Evolutionary conservation across 176 grass and related monocot genomes (phyloP), one percentile per base, ranked within the genome.

Genomic region (Aegilops bicornis): DNA sequence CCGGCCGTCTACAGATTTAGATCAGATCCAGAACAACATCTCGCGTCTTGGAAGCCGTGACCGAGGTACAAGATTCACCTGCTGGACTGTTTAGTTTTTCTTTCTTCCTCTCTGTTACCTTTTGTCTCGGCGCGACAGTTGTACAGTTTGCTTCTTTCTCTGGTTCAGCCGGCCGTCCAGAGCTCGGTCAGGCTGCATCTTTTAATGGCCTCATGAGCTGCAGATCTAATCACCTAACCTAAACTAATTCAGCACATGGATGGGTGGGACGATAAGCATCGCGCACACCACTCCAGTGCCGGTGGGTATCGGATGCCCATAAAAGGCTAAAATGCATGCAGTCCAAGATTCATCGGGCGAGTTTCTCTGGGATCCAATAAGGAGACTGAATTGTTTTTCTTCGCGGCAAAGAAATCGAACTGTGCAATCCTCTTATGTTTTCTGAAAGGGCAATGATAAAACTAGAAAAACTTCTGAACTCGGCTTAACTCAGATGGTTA

Each of bases 101-200:
- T 10, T 25, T 32, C 30, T 45, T 9, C 0, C 3, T 10, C 56
- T 19, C 37, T 19, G 7, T 4, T 85, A 5, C 8, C 10, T 66
- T 19, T 85, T 78, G 83, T 66, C 73, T 35, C 42, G 42, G 75
- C 4, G 30, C 10, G 19, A 84, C 83, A 77, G 60, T 67, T 85
- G 60, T 66, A 33, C 36, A 16, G 17, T 73, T 73, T 2, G 54
- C 2, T 62, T 10, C 16, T 7, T 10, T 31, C 6, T 80, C 3
- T 47, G 65, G 37, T 31, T 30, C 45, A 81, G 35, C 36, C 3
- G 16, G 11, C 39, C 25, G 22, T 31, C 15, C 39, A 45, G 25
- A 69, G 40, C 27, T 48, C 40, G 22, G 19, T 64, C 71, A 24
- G 58, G 24, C 10, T 84, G 17, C 32, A 22, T 33, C 82, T 39